Conservation (phyloP, 78 protist species). For the Dictyostelium capitatum region DNA sequence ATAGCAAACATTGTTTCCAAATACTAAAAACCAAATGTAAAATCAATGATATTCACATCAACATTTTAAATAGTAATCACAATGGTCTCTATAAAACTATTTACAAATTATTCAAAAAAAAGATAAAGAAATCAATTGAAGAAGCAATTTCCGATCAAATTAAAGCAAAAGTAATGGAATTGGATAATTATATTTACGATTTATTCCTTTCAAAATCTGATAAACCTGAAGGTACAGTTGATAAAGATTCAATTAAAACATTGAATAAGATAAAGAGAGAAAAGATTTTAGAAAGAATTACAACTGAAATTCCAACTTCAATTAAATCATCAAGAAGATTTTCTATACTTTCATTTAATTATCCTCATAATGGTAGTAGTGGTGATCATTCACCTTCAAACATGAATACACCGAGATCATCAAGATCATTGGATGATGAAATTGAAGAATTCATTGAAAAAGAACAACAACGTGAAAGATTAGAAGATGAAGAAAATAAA, state of each 20-base stretch:
- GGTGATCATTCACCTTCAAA: not conserved
- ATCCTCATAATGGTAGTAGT: not conserved
- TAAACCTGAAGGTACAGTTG: not conserved
- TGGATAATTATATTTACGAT: conserved; percentile 23
- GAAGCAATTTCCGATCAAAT: conserved; percentile 20
- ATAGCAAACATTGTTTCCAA: conserved; percentile 14
- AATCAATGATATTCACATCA: conserved; percentile 42
- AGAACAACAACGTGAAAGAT: conserved; percentile 24
- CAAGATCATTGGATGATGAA: conserved; percentile 1
- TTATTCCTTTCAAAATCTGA: not conserved
- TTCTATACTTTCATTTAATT: conserved; percentile 14
- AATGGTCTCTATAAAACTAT: conserved; percentile 47
- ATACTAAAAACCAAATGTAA: conserved; percentile 34
- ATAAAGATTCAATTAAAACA: not conserved
- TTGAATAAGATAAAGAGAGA: conserved; percentile 32
- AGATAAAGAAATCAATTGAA: conserved; percentile 44
- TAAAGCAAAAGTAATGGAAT: not conserved
- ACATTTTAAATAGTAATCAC: conserved; percentile 47
- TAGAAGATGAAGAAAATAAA: not conserved
- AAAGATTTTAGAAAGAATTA: conserved; percentile 66
- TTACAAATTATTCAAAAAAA: conserved; percentile 49
- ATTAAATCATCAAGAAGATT: conserved; percentile 37
- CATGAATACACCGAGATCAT: not conserved
- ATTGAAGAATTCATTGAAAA: conserved; percentile 2
- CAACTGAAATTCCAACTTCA: conserved; percentile 34